phyloP scores from a whole-genome alignment of 768 basidiomycete genomes.

The Boletus rubescentipes region DNA sequence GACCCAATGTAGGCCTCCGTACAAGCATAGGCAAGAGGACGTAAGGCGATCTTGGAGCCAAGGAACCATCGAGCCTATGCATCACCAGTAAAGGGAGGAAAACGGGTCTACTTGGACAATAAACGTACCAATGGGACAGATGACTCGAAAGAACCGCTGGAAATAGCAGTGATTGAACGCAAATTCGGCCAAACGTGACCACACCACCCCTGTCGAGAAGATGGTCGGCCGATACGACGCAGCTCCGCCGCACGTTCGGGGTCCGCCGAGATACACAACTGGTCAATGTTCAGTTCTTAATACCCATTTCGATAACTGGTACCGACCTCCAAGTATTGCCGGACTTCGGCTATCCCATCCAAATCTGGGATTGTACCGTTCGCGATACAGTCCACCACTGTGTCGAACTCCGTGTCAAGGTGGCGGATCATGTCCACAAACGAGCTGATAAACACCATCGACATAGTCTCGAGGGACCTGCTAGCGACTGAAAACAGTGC shows the following conservation, averaged over 20 bases:
- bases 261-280: constrained; percentile 4
- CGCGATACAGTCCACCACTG: constrained; percentile 12
- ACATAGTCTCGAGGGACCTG: constrained; percentile 1
- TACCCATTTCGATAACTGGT: not conserved
- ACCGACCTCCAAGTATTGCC: not conserved
- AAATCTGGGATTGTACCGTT: constrained; percentile 7
- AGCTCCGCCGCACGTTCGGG: constrained; percentile 11
- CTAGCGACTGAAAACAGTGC: constrained; percentile 3
- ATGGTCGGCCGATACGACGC: constrained; percentile 12
- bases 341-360: not conserved
- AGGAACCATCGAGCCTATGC: constrained; percentile 8
- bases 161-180: not conserved
- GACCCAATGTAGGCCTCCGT: constrained; percentile 10
- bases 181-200: constrained; percentile 13
- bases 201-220: constrained; percentile 14
- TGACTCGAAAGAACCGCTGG: constrained; percentile 15
- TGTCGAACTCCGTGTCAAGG: constrained; percentile 9
- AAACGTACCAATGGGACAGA: constrained; percentile 10
- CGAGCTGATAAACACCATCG: constrained; percentile 2
- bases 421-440: constrained; percentile 11
- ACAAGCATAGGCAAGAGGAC: not conserved
- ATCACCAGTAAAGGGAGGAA: not conserved
- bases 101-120: not conserved
- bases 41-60: constrained; percentile 1
- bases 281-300: not conserved